Percentiles rank a stretch among this genome's conserved stretches.
phyloP scores from a whole-genome alignment of 2,329 filamentous ascomycete genomes.

The Scytalidium lignicola region DNA sequence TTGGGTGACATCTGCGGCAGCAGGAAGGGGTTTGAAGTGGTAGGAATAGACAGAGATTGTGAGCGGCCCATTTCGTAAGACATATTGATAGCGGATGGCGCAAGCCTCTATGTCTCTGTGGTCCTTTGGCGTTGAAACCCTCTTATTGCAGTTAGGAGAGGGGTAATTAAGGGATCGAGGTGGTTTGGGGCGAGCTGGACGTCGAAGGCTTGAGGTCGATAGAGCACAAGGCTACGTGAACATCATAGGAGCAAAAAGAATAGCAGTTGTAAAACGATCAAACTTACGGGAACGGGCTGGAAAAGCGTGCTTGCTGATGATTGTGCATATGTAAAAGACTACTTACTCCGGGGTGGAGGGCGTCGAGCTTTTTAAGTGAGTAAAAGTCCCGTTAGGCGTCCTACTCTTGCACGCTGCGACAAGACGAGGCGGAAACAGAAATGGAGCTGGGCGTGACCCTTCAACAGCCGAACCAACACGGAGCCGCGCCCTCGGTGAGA shows the following conservation, averaged over 20 bases:
- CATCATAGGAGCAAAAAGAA: neutral
- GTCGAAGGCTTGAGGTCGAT: neutral
- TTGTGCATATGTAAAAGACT: neutral
- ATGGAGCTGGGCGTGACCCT: constrained; percentile 2
- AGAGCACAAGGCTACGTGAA: neutral
- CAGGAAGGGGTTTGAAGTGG: neutral
- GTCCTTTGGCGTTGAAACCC: too few relatives aligned
- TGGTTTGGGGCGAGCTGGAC: neutral
- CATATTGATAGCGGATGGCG: neutral
- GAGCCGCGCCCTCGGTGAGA: constrained; percentile 11
- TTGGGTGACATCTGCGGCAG: constrained; percentile 4
- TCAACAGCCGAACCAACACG: constrained; percentile 8
- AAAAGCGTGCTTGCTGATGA: neutral
- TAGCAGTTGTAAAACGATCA: neutral
- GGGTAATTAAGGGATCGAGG: neutral
- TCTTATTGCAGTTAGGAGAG: too few relatives aligned
- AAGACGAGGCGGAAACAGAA: neutral
- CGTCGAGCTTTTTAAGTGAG: neutral
- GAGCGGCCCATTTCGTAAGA: neutral
- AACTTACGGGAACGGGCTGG: neutral
- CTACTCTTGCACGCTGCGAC: neutral
- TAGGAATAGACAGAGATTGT: neutral
- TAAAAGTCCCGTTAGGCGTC: neutral
- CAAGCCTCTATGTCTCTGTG: neutral
- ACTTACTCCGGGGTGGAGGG: constrained; percentile 3